Evolutionary conservation across 495 filamentous ascomycete genomes (phyloP).

Genomic region (Articulospora tetracladia): DNA sequence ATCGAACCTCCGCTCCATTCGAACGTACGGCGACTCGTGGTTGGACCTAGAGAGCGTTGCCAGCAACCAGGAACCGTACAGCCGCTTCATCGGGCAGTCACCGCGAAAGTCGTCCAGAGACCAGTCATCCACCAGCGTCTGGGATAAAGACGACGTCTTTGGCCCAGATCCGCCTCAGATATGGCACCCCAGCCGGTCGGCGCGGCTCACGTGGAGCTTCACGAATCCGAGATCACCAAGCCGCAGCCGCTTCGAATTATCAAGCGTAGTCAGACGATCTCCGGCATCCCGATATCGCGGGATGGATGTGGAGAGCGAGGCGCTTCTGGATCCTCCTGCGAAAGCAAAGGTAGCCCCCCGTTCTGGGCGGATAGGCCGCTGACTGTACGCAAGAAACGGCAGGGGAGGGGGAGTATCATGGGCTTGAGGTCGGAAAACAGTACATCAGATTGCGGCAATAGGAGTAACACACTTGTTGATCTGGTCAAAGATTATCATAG

Average conservation of each 20-base stretch:
- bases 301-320: slow-evolving; percentile 8
- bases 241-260: slow-evolving; percentile 25
- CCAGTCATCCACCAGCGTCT: neutral
- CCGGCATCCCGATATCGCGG: slow-evolving; percentile 15
- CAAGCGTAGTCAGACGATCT: slow-evolving; percentile 24
- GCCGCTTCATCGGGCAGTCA: slow-evolving; percentile 31
- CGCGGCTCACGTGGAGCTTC: slow-evolving; percentile 28
- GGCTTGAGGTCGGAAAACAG: slow-evolving; percentile 5
- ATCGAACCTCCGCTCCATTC: slow-evolving; percentile 25
- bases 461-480: neutral
- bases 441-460: neutral
- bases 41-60: slow-evolving; percentile 23
- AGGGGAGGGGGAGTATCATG: slow-evolving; percentile 11
- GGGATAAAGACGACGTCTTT: neutral
- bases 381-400: slow-evolving; percentile 21
- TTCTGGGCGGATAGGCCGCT: slow-evolving; percentile 16
- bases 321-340: slow-evolving; percentile 13
- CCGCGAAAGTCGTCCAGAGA: neutral
- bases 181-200: slow-evolving; percentile 28
- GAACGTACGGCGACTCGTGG: slow-evolving; percentile 19
- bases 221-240: slow-evolving; percentile 21
- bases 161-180: slow-evolving; percentile 1
- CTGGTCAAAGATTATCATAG: slow-evolving; percentile 8
- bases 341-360: slow-evolving; percentile 22
- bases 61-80: slow-evolving; percentile 8